phyloP scores from a whole-genome alignment of 305 asterid genomes.

The Ilex paraguariensis region DNA sequence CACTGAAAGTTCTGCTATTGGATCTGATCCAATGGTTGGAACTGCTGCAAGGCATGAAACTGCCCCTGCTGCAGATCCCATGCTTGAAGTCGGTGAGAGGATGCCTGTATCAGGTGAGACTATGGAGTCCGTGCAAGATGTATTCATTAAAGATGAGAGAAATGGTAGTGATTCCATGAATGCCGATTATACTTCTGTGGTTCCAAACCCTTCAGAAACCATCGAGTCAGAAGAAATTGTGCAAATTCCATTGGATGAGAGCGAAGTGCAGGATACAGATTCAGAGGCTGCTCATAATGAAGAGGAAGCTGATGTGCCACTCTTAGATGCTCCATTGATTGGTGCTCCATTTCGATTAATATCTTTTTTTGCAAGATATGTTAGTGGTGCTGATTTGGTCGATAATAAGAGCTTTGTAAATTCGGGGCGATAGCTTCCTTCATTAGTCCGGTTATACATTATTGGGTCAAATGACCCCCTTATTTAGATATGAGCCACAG shows the following conservation, averaged over 20 bases:
- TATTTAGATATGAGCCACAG: not conserved
- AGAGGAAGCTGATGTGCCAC: constrained; percentile 36
- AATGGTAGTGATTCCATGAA: constrained; percentile 22
- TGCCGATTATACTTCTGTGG: constrained; percentile 16
- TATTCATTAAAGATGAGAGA: constrained; percentile 23
- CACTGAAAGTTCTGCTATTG: constrained; percentile 20
- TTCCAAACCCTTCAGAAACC: constrained; percentile 37
- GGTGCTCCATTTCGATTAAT: constrained; percentile 96
- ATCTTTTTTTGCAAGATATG: constrained; percentile 76
- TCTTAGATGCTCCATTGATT: constrained; percentile 70
- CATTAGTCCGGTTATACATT: not conserved
- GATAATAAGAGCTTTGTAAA: constrained; percentile 32
- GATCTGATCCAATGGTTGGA: constrained; percentile 22
- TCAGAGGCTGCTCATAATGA: constrained; percentile 23
- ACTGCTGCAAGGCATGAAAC: constrained; percentile 19
- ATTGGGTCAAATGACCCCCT: constrained; percentile 2
- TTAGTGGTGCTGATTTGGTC: constrained; percentile 92
- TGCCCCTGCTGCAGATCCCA: constrained; percentile 23
- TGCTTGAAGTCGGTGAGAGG: constrained; percentile 25
- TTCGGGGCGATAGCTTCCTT: constrained; percentile 5
- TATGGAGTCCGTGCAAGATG: constrained; percentile 32
- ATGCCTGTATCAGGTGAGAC: constrained; percentile 28
- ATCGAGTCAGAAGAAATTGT: constrained; percentile 50
- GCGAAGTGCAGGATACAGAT: constrained; percentile 27
- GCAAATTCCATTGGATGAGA: constrained; percentile 71